These are phyloP conservation scores for Lotus japonicus DNA, from an alignment of 306 rosid species.

Conservation along the genomic window DNA sequence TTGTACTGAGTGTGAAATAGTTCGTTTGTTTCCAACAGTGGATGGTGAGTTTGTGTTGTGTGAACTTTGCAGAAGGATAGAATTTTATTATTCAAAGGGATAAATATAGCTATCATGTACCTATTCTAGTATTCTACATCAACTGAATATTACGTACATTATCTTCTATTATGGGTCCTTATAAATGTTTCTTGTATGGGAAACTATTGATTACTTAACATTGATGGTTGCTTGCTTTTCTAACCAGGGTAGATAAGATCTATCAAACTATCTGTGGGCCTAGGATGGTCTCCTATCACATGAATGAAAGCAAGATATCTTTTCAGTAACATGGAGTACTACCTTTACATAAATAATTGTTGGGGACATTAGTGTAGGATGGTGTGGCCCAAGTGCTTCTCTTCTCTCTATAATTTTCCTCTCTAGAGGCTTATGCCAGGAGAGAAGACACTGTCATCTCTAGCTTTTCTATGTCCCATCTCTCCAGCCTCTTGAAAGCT, in stretches of 20 bases:
- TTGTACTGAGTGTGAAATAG: too few species aligned
- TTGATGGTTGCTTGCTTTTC: constrained; percentile 38
- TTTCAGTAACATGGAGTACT: constrained; percentile 53
- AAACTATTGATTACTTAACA: constrained; percentile 28
- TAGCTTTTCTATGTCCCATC: constrained; percentile 34
- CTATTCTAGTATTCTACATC: background rate
- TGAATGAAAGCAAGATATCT: constrained; percentile 42
- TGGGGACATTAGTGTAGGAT: constrained; percentile 33
- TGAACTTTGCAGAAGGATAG: background rate
- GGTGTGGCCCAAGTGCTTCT: constrained; percentile 54
- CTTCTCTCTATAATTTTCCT: constrained; percentile 27
- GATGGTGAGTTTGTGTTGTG: too few species aligned
- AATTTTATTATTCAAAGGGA: background rate
- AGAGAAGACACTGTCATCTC: constrained; percentile 31
- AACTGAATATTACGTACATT: background rate
- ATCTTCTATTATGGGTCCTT: background rate
- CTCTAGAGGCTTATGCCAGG: constrained; percentile 30
- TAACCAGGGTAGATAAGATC: constrained; percentile 36
- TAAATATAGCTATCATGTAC: background rate
- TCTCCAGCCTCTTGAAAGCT: constrained; percentile 39
- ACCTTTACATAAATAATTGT: constrained; percentile 42
- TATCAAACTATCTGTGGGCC: constrained; percentile 46
- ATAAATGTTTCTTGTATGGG: constrained; percentile 19
- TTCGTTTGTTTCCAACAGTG: too few species aligned
- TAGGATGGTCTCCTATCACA: constrained; percentile 45